Evolutionary conservation across 2,329 filamentous ascomycete species (phyloP).

Genomic region (Clarireedia monteithiana): DNA sequence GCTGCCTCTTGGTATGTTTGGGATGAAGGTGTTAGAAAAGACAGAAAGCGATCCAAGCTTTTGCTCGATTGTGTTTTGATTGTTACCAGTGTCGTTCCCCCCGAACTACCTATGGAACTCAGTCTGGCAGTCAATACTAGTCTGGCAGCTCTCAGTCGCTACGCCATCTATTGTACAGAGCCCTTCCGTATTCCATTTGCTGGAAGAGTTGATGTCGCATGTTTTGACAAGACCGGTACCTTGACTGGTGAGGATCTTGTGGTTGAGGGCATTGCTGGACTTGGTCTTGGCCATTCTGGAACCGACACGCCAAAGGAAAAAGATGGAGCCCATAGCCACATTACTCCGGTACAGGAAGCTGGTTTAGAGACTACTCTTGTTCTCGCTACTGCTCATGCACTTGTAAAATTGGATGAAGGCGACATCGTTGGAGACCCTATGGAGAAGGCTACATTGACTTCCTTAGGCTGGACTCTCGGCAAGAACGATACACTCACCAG

Average conservation of each 20-base stretch:
- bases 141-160: conserved; percentile 87
- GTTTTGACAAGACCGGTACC: conserved; percentile 98
- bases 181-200: conserved; percentile 97
- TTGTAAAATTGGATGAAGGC: conserved; percentile 94
- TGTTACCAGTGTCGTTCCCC: conserved; percentile 95
- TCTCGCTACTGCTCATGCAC: conserved; percentile 85
- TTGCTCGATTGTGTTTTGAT: conserved; percentile 96
- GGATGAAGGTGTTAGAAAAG: conserved; percentile 89
- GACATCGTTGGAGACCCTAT: conserved; percentile 97
- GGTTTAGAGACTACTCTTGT: conserved; percentile 83
- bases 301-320: conserved; percentile 58
- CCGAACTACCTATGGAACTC: conserved; percentile 95
- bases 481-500: conserved; percentile 76
- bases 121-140: conserved; percentile 97
- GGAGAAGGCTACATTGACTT: conserved; percentile 90
- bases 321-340: conserved; percentile 75
- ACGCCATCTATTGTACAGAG: conserved; percentile 97
- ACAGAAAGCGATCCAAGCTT: conserved; percentile 95
- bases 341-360: conserved; percentile 63
- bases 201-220: conserved; percentile 90
- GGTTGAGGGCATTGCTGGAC: conserved; percentile 90
- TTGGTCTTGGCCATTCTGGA: conserved; percentile 63
- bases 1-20: conserved; percentile 99
- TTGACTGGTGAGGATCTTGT: conserved; percentile 94
- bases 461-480: conserved; percentile 88